Percentiles rank a stretch among this genome's conserved stretches.
These are phyloP conservation scores for Globisporangium paroecandrum DNA, from an alignment of 352 stramenopile species.

Conservation along the genomic window DNA sequence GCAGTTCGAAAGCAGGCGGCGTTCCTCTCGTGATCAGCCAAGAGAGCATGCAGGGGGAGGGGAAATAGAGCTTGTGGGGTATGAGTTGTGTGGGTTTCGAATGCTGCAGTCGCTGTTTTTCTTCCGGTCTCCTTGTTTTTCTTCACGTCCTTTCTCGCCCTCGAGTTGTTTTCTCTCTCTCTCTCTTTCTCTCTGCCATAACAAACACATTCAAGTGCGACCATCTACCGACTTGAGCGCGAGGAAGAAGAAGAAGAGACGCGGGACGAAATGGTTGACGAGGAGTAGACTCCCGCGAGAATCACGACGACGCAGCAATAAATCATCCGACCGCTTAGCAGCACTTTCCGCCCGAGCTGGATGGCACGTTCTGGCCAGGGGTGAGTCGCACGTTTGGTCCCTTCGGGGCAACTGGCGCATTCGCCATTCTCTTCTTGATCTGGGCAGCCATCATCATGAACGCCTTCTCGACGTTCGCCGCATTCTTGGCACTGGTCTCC, in stretches of 20 bases:
- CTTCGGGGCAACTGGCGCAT: constrained; percentile 75
- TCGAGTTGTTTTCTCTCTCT: constrained; percentile 1
- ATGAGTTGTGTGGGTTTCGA: constrained; percentile 6
- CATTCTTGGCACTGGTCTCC: constrained; percentile 88
- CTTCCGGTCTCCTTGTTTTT: constrained; percentile 6
- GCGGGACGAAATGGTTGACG: constrained; percentile 12
- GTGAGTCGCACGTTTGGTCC: constrained; percentile 49
- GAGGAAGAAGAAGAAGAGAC: constrained; percentile 11
- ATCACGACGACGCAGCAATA: constrained; percentile 26
- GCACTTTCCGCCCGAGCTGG: constrained; percentile 73
- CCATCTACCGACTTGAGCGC: constrained; percentile 16
- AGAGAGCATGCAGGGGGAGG: constrained; percentile 14
- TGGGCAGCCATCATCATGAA: constrained; percentile 93
- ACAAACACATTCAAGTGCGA: constrained; percentile 10
- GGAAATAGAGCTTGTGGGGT: constrained; percentile 7
- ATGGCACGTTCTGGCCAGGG: constrained; percentile 56
- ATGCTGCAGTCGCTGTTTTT: constrained; percentile 1
- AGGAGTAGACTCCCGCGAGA: constrained; percentile 5
- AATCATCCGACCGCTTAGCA: constrained; percentile 66
- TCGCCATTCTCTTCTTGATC: constrained; percentile 91
- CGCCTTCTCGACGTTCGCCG: constrained; percentile 87
- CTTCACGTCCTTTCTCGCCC: background rate
- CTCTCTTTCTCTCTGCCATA: constrained; percentile 1
- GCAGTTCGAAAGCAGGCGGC: constrained; percentile 6
- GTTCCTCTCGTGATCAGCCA: constrained; percentile 13